Evolutionary conservation across 805 yeast species (phyloP).

Genomic region (Yamadazyma akitaensis): DNA sequence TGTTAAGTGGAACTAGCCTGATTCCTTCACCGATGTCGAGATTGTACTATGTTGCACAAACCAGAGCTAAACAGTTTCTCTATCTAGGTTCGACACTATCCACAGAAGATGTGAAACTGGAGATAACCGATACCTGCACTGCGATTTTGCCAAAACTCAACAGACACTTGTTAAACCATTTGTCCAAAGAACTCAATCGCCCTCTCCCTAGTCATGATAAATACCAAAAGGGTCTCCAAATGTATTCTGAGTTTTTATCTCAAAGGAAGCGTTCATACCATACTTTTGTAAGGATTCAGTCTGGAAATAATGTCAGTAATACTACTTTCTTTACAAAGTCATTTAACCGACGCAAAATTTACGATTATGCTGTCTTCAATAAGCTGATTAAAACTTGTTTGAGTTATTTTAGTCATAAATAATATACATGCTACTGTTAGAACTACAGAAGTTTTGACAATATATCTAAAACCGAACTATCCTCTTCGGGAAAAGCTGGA

Average conservation of each 20-base stretch:
- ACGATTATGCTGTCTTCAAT: neutral
- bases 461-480: constrained; percentile 25
- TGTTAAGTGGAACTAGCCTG: constrained; percentile 13
- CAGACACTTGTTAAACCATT: neutral
- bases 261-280: constrained; percentile 27
- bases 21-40: constrained; percentile 25
- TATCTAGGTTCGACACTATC: constrained; percentile 27
- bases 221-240: constrained; percentile 5
- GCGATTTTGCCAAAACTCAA: constrained; percentile 12
- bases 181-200: constrained; percentile 6
- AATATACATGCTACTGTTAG: neutral
- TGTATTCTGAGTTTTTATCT: constrained; percentile 2
- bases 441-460: constrained; percentile 24
- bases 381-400: neutral
- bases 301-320: neutral
- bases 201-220: constrained; percentile 10
- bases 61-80: constrained; percentile 53
- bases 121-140: constrained; percentile 11
- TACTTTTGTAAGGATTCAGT: neutral
- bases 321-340: neutral
- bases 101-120: constrained; percentile 6
- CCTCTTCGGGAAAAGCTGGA: neutral
- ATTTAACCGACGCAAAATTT: neutral
- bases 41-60: constrained; percentile 60
- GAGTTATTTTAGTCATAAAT: constrained; percentile 3